These are phyloP conservation scores for Aspergillus vadensis DNA, from an alignment of 2,329 filamentous ascomycete species.

Conservation along the genomic window DNA sequence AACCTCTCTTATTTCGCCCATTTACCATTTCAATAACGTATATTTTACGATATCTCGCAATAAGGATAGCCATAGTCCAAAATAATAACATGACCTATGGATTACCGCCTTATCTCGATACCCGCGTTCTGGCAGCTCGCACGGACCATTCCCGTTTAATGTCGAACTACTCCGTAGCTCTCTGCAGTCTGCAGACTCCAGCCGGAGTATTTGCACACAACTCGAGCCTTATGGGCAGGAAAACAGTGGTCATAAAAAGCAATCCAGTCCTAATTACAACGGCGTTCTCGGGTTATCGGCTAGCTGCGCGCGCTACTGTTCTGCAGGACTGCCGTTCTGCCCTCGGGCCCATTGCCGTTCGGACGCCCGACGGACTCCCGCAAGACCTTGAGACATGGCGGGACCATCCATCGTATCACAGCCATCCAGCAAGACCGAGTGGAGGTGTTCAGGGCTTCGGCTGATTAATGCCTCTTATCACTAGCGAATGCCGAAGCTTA, in stretches of 20 bases:
- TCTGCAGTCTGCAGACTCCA: not conserved
- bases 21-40: no score
- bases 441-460: not conserved
- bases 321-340: not conserved
- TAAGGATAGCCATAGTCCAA: no score
- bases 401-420: not conserved
- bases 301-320: not conserved
- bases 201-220: not conserved
- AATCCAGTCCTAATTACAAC: not conserved
- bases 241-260: no score
- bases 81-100: no score
- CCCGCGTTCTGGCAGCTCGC: no score
- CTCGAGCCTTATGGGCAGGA: no score
- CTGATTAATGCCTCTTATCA: constrained; percentile 2
- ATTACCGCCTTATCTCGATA: no score
- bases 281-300: not conserved
- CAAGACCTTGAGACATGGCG: constrained; percentile 2
- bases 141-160: not conserved
- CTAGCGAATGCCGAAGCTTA: not conserved
- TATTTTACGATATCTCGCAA: no score
- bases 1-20: fast-evolving
- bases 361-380: constrained; percentile 6
- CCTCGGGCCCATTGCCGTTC: not conserved
- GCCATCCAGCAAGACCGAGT: not conserved
- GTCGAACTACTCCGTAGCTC: not conserved